phyloP scores from a whole-genome alignment of 495 filamentous ascomycete species.

The Podospora bellae-mahoneyi region DNA sequence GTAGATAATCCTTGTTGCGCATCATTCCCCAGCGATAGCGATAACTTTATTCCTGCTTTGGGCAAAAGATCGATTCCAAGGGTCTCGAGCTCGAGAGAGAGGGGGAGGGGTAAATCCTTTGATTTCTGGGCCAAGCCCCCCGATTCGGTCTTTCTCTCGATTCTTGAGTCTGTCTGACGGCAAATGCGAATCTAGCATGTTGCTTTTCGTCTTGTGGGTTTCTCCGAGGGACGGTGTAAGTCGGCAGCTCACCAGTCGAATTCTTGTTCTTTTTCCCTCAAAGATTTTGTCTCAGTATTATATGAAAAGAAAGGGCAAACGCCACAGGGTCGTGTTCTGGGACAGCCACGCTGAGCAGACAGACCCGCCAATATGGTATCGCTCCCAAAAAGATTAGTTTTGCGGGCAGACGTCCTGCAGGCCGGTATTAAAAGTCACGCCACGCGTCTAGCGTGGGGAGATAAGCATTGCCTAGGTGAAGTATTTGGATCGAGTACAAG shows the following conservation, averaged over 20 bases:
- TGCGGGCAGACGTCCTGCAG: not conserved
- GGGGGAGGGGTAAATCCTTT: not conserved
- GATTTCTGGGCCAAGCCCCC: not conserved
- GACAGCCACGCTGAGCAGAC: not conserved
- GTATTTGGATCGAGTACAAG: not conserved
- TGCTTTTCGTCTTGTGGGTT: not conserved
- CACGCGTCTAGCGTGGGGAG: not conserved
- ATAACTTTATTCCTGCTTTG: not conserved
- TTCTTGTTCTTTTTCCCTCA: not conserved
- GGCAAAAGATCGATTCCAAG: not conserved
- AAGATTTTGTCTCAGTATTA: not conserved
- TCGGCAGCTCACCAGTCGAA: not conserved
- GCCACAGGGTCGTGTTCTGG: slow-evolving; percentile 5
- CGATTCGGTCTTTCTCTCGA: not conserved
- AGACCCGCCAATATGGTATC: slow-evolving; percentile 2
- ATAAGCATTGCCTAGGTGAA: not conserved
- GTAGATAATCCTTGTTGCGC: not conserved
- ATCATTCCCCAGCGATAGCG: not conserved
- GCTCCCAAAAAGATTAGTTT: not conserved
- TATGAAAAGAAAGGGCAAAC: not conserved
- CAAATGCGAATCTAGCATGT: not conserved
- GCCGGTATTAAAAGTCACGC: not conserved
- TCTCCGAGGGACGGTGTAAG: not conserved
- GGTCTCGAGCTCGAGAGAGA: not conserved
- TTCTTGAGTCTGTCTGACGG: not conserved